Percentiles rank a stretch among this genome's conserved stretches.
Conservation (phyloP, 495 filamentous ascomycete species). For the Penicillium ucsense region DNA sequence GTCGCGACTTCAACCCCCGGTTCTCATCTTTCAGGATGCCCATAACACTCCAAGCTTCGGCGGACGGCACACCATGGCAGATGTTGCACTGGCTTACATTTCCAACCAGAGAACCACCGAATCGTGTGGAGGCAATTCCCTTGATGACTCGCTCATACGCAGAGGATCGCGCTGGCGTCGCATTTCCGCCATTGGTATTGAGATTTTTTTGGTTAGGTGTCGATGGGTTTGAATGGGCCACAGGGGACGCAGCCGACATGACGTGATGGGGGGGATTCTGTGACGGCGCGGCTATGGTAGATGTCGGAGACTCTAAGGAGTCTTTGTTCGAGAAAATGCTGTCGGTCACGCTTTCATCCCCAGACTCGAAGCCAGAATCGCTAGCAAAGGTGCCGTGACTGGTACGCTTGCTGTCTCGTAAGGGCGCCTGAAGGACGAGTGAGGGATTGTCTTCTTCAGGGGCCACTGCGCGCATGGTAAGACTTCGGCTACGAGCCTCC, state of each 20-base stretch:
- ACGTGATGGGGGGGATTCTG: slow-evolving; percentile 30
- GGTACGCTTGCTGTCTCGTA: slow-evolving; percentile 39
- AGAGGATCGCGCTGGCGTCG: slow-evolving; percentile 23
- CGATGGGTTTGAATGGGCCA: slow-evolving; percentile 6
- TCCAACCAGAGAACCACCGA: slow-evolving; percentile 25
- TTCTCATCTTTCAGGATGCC: slow-evolving; percentile 66
- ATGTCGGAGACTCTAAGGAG: slow-evolving; percentile 36
- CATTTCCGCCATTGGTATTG: slow-evolving; percentile 7
- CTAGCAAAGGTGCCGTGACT: slow-evolving; percentile 43
- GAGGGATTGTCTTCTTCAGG: slow-evolving; percentile 34
- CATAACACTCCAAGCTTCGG: slow-evolving; percentile 63
- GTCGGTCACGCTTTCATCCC: slow-evolving; percentile 46
- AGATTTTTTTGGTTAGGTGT: slow-evolving; percentile 18
- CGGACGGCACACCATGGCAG: slow-evolving; percentile 51
- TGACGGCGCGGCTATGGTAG: slow-evolving; percentile 38
- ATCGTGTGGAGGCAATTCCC: slow-evolving; percentile 26
- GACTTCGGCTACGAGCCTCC: slow-evolving; percentile 38
- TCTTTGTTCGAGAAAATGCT: slow-evolving; percentile 56
- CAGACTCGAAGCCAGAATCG: slow-evolving; percentile 46
- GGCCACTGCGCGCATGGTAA: slow-evolving; percentile 23
- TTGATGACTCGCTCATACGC: slow-evolving; percentile 35
- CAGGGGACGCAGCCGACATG: slow-evolving; percentile 19
- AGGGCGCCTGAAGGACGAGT: slow-evolving; percentile 43
- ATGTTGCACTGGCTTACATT: slow-evolving; percentile 41
- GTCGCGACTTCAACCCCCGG: slow-evolving; percentile 53